Base-by-base conservation (phyloP, 495 filamentous ascomycete species). In the Paragyromitra xinjiangensis region DNA sequence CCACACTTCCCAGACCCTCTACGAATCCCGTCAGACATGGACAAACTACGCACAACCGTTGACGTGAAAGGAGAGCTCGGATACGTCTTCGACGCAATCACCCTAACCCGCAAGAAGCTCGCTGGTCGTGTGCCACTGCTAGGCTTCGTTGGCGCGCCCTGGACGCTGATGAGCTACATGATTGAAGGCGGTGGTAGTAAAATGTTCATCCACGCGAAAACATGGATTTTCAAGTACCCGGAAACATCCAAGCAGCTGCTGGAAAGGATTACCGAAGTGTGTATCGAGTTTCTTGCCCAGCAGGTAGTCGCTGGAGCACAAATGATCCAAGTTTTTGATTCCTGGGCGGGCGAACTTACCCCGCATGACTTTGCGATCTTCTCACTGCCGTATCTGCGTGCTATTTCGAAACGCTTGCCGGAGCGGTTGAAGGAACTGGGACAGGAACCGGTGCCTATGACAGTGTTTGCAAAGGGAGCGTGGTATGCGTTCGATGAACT, bases 381-480 rank as follows among this genome's bases (percentile, higher is more conserved):
- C 83, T 90, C 94, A 7, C 87, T 94, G 59, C 95, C 95, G 2
- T 97, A 96, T 81, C 87, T 99, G 67, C 87, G 88, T 16, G 89
- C 94, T 78, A 98, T 99, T 69, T 91, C 94, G 14, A 84, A 90
- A 70, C 85, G 93, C 59, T 86, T 98, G 14, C 95, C 95, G 0
- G 86, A 84, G 69, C 87, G 89, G 40, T 84, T 99, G 77, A 84
- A 85, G 73, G 91, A 93, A 83, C 85, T 96, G 80, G 90, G 89
- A 0, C 81, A 94, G 58, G 91, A 94, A 69, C 86, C 85, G 4
- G 96, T 98, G 1, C 95, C 95, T 1, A 98, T 99, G 95, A 95
- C 93, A n/a, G 93, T 98, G 16, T 99, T 99, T 83, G 94, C 95
- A n/a, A 99, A 99, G 85, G 95, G 95, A 3, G 94, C 95, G n/a